Conservation (phyloP, 768 basidiomycete genomes). For the Cyclocybe cylindracea region DNA sequence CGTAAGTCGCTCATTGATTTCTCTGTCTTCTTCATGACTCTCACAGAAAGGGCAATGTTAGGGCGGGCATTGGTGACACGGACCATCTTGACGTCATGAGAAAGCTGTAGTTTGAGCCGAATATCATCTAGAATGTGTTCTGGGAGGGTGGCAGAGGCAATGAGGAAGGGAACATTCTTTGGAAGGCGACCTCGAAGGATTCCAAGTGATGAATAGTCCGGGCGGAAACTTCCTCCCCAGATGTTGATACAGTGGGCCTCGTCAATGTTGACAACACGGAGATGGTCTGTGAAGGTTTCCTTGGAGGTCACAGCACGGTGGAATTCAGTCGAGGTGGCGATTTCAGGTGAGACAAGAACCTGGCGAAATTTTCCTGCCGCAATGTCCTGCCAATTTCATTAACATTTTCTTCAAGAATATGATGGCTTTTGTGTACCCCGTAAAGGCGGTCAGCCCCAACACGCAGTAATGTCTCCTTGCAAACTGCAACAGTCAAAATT, state of each 20-base stretch:
- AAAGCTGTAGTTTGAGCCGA: conserved; percentile 10
- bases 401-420: not conserved
- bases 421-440: not conserved
- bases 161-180: conserved; percentile 8
- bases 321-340: conserved; percentile 12
- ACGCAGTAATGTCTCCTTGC: conserved; percentile 10
- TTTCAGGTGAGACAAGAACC: conserved; percentile 21
- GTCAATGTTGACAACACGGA: conserved; percentile 18
- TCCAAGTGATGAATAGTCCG: conserved; percentile 19
- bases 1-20: conserved; percentile 22
- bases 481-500: conserved; percentile 14
- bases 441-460: conserved; percentile 7
- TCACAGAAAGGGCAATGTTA: conserved; percentile 26
- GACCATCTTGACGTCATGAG: conserved; percentile 6
- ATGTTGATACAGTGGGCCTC: conserved; percentile 24
- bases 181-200: conserved; percentile 19
- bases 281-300: conserved; percentile 2
- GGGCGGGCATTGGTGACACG: conserved; percentile 20
- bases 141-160: too few relatives aligned
- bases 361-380: conserved; percentile 7
- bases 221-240: conserved; percentile 23
- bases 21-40: conserved; percentile 16
- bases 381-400: conserved; percentile 8
- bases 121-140: conserved; percentile 21
- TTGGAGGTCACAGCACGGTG: conserved; percentile 8